These are phyloP conservation scores for Tetragonia tetragonoides DNA, from an alignment of 148 eudicot species.

Conservation along the genomic window DNA sequence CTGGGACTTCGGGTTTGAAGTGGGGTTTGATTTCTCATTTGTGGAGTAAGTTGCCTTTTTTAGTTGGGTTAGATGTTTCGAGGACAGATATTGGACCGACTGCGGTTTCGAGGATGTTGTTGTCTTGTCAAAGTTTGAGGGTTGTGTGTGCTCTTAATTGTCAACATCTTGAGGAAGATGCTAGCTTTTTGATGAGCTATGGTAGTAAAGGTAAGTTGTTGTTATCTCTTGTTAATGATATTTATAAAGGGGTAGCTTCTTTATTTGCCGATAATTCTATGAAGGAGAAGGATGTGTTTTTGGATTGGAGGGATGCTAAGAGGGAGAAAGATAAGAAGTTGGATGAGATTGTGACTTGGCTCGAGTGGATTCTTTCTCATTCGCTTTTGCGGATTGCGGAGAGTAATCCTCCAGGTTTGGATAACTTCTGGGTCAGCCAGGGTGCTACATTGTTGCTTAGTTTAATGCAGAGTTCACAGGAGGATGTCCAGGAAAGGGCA, in stretches of 20 bases:
- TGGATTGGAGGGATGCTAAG: constrained; percentile 63
- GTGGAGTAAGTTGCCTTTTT: constrained; percentile 66
- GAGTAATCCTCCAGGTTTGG: constrained; percentile 74
- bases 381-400: constrained; percentile 84
- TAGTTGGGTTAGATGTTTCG: constrained; percentile 85
- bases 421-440: constrained; percentile 86
- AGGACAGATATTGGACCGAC: constrained; percentile 64
- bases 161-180: constrained; percentile 60
- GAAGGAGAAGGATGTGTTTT: constrained; percentile 50
- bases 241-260: constrained; percentile 55
- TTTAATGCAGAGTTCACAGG: constrained; percentile 81
- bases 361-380: constrained; percentile 86
- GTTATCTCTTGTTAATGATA: constrained; percentile 53
- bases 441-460: constrained; percentile 80
- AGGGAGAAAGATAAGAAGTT: constrained; percentile 42
- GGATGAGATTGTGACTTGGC: constrained; percentile 75
- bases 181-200: constrained; percentile 37
- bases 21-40: constrained; percentile 65
- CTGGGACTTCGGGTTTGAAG: constrained; percentile 71
- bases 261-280: constrained; percentile 59
- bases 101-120: constrained; percentile 52
- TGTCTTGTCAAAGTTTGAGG: constrained; percentile 54
- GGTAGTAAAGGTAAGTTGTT: constrained; percentile 59
- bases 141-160: constrained; percentile 84
- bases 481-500: constrained; percentile 96